Base-by-base conservation (phyloP, 768 basidiomycete species). In the Tephrocybe sp. region DNA sequence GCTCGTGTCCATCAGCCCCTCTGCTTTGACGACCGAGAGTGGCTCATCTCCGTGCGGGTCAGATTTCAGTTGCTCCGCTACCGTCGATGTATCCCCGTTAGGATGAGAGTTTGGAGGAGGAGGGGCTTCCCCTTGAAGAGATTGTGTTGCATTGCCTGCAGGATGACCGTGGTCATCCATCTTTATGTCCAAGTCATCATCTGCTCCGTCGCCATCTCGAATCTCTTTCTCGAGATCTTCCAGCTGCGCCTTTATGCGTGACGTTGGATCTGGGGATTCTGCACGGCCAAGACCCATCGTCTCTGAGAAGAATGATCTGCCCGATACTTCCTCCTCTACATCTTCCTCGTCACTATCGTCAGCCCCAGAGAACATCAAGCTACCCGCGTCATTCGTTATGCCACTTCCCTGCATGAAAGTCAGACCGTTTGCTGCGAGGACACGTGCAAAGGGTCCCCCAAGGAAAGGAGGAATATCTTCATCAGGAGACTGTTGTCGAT, bases 331-430 rank as follows among this genome's bases (percentile, higher is more conserved):
- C 10, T 57, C 65, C 17, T 69, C 62, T 22, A 68, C 68, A 52
- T 83, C 80, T 48, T 82, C 82, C 14, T 84, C 80, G 23, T 84
- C 82, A 36, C 79, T 78, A 17, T 84, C 84, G 39, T 87, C 82
- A 31, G 78, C 70, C 33, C 74, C 79, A 2, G 53, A 17, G 58
- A 88, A 88, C 82, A 87, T 84, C 60, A 86, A 66, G 16, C 70
- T 66, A 11, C 77, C 75, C 33, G 59, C 61, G 51, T 80, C 80
- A 54, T 62, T 74, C 64, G 76, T 69, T 60, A 83, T 77, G 45
- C 74, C 75, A 17, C 73, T 69, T 31, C 76, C 77, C 6, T 80
- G 84, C 53, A 74, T 69, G 64, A 85, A 86, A 13, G 84, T 83
- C 53, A 92, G 85, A 31, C 86, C 57, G 17, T 52, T 60, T 80